Evolutionary conservation across 2,329 filamentous ascomycete genomes (phyloP), one percentile per base, ranked within the genome.

Genomic region (Gaeumannomyces tritici): DNA sequence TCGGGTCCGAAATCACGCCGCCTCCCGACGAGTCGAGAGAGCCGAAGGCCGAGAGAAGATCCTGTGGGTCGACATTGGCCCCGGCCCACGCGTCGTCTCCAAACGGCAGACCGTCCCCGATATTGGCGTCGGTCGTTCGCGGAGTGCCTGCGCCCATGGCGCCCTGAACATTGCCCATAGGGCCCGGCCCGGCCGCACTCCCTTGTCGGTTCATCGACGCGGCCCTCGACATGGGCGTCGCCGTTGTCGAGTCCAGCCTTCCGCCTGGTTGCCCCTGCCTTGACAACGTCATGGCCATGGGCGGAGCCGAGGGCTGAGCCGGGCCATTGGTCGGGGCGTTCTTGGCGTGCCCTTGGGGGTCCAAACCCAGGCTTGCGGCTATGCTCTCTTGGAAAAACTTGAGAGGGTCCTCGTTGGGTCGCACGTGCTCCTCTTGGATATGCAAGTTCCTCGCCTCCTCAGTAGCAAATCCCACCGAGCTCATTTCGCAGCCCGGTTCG

Each of bases 381-480:
- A 87, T 69, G 58, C 76, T 79, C 60, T 85, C 83, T 60, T 75
- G 68, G 21, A 77, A 73, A 68, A 80, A 88, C 65, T 80, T 81
- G 62, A 78, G 56, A 2, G 85, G 84, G 63, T 88, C 74, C 65
- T 83, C 75, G 55, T 75, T 73, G 7, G 84, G 84, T 69, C 79
- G 81, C 27, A 78, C 73, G 66, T 88, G 85, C 69, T 87, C 84
- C 63, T 87, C 81, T n/a, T 83, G 75, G 9, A 79, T 72, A 67
- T 88, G 85, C 13, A 73, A 69, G 62, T 79, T 77, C 59, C 80
- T 75, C 15, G 79, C 78, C 66, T 86, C 82, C 65, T 87, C 81
- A 8, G 73, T 83, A 2, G 77, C 68, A 66, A 87, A 87, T 0
- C 78, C 80, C 15, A 75, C 73, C 2, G 68, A 70, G 11, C 79